These are phyloP conservation scores for Sordariomycetes sp. DNA, from an alignment of 2,329 filamentous ascomycete genomes.

Conservation along the genomic window DNA sequence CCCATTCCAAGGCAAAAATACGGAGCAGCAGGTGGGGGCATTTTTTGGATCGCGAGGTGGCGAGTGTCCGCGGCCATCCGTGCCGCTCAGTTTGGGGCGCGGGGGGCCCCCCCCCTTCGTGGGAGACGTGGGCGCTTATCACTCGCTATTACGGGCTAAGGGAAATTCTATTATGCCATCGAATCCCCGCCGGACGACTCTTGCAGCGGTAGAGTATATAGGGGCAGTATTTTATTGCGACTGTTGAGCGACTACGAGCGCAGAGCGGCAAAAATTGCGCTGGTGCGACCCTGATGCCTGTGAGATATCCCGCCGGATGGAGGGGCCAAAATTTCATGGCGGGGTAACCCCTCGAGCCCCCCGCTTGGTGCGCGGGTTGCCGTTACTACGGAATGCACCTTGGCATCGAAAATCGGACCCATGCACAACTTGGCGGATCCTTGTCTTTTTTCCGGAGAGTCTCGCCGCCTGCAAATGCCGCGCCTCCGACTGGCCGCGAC, in stretches of 20 bases:
- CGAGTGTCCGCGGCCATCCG: neutral
- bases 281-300: neutral
- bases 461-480: neutral
- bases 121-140: neutral
- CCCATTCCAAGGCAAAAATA: neutral
- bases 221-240: neutral
- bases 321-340: constrained; percentile 4
- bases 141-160: neutral
- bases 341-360: constrained; percentile 1
- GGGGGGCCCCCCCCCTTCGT: too few relatives aligned
- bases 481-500: neutral
- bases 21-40: neutral
- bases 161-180: neutral
- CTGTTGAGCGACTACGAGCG: neutral
- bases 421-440: neutral
- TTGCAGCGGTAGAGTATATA: neutral
- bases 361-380: neutral
- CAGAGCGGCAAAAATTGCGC: neutral
- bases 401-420: neutral
- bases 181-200: neutral
- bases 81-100: neutral
- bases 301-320: constrained; percentile 1
- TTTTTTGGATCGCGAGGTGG: neutral
- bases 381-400: neutral
- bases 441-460: neutral